phyloP scores from a whole-genome alignment of 1,284 basidiomycete species.

The Pseudozyma pruni region DNA sequence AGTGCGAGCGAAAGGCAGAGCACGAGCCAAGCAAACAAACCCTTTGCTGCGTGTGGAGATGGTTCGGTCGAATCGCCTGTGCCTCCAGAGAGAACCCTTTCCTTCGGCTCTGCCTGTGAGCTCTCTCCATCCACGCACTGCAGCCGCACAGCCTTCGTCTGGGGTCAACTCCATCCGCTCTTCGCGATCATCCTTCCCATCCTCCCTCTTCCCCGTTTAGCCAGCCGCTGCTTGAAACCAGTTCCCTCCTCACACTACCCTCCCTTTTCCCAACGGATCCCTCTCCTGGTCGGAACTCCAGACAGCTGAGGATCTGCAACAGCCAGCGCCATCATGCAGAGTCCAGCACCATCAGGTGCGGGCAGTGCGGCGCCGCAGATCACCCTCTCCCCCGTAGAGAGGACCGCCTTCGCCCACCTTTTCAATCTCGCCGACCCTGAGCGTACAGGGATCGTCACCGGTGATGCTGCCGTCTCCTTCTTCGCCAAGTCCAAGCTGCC shows the following conservation, averaged over 20 bases:
- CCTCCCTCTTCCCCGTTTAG: too few species aligned
- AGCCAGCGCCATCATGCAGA: conserved; percentile 31
- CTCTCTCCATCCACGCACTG: too few species aligned
- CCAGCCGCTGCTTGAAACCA: too few species aligned
- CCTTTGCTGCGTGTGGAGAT: neutral
- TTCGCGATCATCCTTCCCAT: too few species aligned
- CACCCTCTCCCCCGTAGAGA: conserved; percentile 53
- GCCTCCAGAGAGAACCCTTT: conserved; percentile 1
- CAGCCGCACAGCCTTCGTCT: too few species aligned
- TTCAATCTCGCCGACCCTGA: conserved; percentile 63
- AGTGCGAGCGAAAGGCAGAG: neutral
- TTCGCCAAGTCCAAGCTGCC: conserved; percentile 64
- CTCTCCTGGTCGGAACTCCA: too few species aligned
- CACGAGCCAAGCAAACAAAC: conserved; percentile 6
- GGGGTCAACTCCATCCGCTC: too few species aligned
- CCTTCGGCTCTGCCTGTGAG: too few species aligned
- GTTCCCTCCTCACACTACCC: too few species aligned
- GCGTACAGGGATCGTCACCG: conserved; percentile 61
- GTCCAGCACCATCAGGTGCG: conserved; percentile 42
- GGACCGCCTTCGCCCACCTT: conserved; percentile 61
- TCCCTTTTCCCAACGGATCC: neutral
- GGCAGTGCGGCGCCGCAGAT: conserved; percentile 29
- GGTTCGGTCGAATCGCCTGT: neutral
- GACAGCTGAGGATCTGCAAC: too few species aligned
- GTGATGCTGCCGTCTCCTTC: conserved; percentile 64